Conservation (phyloP, 2,329 filamentous ascomycete genomes). For the Anthostomella pinea region DNA sequence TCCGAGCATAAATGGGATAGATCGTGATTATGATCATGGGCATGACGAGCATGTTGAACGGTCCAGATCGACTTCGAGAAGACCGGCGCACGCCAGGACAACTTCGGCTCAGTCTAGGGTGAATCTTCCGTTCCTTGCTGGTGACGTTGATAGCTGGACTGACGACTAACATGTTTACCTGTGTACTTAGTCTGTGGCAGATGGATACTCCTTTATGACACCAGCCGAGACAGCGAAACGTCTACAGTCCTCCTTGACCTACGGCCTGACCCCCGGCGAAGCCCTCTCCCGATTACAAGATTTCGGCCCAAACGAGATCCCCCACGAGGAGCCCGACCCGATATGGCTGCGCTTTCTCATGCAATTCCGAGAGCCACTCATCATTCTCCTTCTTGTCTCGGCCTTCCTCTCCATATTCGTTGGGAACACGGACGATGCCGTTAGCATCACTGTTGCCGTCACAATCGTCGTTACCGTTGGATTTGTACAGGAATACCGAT, state of each 20-base stretch:
- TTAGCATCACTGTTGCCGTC: constrained; percentile 94
- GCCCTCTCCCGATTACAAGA: constrained; percentile 75
- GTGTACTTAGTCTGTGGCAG: constrained; percentile 47
- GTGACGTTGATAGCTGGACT: constrained; percentile 4
- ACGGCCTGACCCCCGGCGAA: constrained; percentile 78
- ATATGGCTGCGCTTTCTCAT: constrained; percentile 93
- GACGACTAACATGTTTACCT: neutral
- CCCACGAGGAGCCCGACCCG: constrained; percentile 89
- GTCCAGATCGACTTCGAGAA: constrained; percentile 33
- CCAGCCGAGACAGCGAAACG: constrained; percentile 73
- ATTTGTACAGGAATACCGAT: constrained; percentile 95
- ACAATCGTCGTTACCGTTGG: constrained; percentile 96
- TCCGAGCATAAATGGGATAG: constrained; percentile 31
- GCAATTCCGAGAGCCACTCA: constrained; percentile 95
- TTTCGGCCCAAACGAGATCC: constrained; percentile 90
- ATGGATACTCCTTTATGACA: constrained; percentile 66
- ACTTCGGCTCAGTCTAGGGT: constrained; percentile 57
- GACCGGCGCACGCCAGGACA: constrained; percentile 41
- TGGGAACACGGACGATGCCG: constrained; percentile 89
- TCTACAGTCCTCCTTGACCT: constrained; percentile 76
- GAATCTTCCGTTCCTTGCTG: constrained; percentile 24
- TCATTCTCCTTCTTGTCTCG: constrained; percentile 85
- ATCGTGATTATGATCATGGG: constrained; percentile 27
- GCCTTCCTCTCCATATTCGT: constrained; percentile 85
- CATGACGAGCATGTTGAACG: constrained; percentile 30